Evolutionary conservation across 202 grass and related monocot genomes (phyloP), one percentile per base, ranked within the genome.

Genomic region (Elaeis oleifera): DNA sequence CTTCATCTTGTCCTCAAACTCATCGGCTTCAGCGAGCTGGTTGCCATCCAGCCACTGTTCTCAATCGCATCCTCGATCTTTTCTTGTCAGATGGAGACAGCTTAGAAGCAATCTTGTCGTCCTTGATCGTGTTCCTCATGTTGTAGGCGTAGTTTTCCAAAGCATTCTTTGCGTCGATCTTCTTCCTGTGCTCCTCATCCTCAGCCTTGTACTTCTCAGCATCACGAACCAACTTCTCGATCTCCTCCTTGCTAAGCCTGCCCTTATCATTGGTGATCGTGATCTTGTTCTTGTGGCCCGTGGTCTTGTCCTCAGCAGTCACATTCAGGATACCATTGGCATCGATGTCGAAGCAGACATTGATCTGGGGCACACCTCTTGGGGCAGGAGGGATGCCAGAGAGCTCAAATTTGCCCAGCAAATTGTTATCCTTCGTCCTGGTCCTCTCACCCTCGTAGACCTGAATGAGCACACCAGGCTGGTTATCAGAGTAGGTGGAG

Each of bases 51-150:
- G 76, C 90, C 90, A 89, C 59, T 52, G 68, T 72, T 48, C 7
- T 90, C 79, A 20, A 90, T 61, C 0, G 81, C 60, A 0, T 90
- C 91, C 74, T 88, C 91, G 0, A 96, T 79, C 71, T 81, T 96
- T 87, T 95, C 55, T 83, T 96, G 66, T 90, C 91, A 5, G 22
- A 81, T 0, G 75, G 54, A 0, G 79, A 16, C 4, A 96, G 79
- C 84, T 88, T 96, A 9, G 86, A 55, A 15, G 84, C 78, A 24
- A 96, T 96, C 76, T 90, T 96, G 39, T 96, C 91, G 6, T 88
- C 91, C 72, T 85, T 96, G 31, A 96, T 68, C 18, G 88, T 91
- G 81, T 91, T 97, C 76, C 84, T 84, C 92, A 97, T 97, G 88
- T 89, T 97, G 74, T 91, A 97, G 16, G 88, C 84, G 32, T 86